A percentile compares a stretch with the other conserved stretches of the same genome.
phyloP scores from a whole-genome alignment of 2,329 filamentous ascomycete species.

The Aspergillus pseudoviridinutans region DNA sequence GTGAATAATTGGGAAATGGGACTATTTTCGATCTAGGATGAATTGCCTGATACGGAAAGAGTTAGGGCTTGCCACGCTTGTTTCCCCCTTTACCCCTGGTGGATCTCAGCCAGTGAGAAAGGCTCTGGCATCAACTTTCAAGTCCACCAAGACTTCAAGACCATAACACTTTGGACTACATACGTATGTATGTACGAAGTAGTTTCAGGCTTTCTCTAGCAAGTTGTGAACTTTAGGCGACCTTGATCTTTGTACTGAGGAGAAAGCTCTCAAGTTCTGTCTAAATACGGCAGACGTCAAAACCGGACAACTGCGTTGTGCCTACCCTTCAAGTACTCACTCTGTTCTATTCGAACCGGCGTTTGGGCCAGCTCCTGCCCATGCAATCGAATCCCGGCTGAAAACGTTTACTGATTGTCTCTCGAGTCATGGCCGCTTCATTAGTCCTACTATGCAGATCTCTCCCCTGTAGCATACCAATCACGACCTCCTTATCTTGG shows the following conservation, averaged over 20 bases:
- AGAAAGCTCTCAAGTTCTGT: background rate
- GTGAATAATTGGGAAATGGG: background rate
- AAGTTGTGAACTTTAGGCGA: background rate
- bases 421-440: background rate
- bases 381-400: background rate
- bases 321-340: background rate
- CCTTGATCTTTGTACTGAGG: background rate
- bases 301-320: background rate
- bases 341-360: background rate
- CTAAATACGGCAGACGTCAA: background rate
- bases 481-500: too few relatives aligned
- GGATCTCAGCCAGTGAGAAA: background rate
- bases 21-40: background rate
- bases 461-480: background rate
- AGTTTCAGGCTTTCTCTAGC: too few relatives aligned
- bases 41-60: background rate
- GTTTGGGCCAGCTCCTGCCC: background rate
- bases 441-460: background rate
- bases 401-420: background rate
- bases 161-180: background rate
- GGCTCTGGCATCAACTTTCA: background rate
- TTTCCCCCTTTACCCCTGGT: background rate
- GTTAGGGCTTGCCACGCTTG: background rate
- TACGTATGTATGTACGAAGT: background rate
- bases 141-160: background rate